Base-by-base conservation (phyloP, 345 rosid genomes). In the Excoecaria agallocha region DNA sequence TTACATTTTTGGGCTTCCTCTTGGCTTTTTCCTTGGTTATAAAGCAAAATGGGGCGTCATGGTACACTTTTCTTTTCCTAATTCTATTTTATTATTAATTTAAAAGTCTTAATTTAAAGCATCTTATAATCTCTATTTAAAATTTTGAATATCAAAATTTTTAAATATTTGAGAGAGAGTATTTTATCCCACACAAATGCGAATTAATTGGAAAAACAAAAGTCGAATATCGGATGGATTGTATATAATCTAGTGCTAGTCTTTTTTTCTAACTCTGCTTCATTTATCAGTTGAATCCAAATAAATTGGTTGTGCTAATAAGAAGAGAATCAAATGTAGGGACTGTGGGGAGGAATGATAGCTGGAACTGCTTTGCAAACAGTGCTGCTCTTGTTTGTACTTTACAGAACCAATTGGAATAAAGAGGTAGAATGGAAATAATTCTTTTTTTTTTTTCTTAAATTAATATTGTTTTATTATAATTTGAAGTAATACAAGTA, bases 261-360 rank as follows among this genome's bases (percentile, higher is more conserved):
- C 2, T 30, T 30, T 30, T 30, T 30, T 30, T 30, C 30, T 30
- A 30, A 30, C 30, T 30, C 30, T 30, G 30, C 30, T 30, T 30
- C 30, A 30, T 30, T 30, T 30, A 30, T 30, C 30, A 30, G 2
- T 30, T 41, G 6, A 41, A 41, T 41, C 45, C 6, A 41, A 5
- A 45, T 3, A 49, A 57, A 9, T n/a, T 38, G 11, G 52, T 30
- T 8, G 13, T 55, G 74, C 24, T 63, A 12, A 56, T n/a, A 56
- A n/a, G 25, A 1, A 19, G 30, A 12, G 22, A 1, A 38, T 13
- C 30, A 30, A 10, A 1, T 64, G 1, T 16, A 91, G 96, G 96
- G 98, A 71, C 81, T 94, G 7, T 92, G 94, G 97, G 80, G 80
- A 24, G 97, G 94, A 58, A 92, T 94, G 98, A 85, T 94, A 12